Conservation (phyloP, 176 grass and related monocot genomes). For the Carex parvula region DNA sequence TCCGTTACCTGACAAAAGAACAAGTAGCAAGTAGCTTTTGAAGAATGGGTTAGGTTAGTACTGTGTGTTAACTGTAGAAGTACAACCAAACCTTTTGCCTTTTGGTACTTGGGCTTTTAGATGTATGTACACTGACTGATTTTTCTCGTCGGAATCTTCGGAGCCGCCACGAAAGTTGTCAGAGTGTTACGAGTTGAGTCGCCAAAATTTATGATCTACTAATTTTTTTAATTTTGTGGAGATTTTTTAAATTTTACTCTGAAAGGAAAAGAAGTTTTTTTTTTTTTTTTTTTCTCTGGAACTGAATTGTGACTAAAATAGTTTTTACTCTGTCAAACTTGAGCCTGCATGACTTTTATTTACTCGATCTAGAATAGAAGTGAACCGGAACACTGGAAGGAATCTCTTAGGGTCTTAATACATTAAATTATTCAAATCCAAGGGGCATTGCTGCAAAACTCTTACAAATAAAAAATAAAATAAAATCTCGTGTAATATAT, state of each 20-base stretch:
- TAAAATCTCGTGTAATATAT: not conserved
- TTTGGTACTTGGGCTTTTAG: not conserved
- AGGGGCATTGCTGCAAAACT: not conserved
- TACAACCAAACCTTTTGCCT: not conserved
- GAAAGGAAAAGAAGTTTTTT: too few relatives aligned
- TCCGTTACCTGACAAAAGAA: constrained; percentile 27
- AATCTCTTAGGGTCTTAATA: not conserved
- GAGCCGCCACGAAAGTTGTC: not conserved
- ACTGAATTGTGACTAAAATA: not conserved
- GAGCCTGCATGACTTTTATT: not conserved
- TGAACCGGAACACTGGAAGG: not conserved
- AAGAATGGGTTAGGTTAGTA: not conserved
- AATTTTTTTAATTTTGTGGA: too few relatives aligned
- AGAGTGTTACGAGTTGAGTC: constrained; percentile 6
- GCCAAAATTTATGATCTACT: not conserved
- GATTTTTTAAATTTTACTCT: too few relatives aligned
- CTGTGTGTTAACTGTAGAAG: not conserved
- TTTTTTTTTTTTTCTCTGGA: too few relatives aligned
- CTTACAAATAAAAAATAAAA: not conserved
- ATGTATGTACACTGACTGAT: not conserved
- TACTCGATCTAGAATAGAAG: not conserved
- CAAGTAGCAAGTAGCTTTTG: not conserved
- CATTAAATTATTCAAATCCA: not conserved
- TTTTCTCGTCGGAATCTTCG: not conserved
- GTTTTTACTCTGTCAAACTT: not conserved